Percentiles rank a stretch among this genome's conserved stretches.
phyloP scores from a whole-genome alignment of 208 protist genomes.

The Endotrypanum monterogeii region DNA sequence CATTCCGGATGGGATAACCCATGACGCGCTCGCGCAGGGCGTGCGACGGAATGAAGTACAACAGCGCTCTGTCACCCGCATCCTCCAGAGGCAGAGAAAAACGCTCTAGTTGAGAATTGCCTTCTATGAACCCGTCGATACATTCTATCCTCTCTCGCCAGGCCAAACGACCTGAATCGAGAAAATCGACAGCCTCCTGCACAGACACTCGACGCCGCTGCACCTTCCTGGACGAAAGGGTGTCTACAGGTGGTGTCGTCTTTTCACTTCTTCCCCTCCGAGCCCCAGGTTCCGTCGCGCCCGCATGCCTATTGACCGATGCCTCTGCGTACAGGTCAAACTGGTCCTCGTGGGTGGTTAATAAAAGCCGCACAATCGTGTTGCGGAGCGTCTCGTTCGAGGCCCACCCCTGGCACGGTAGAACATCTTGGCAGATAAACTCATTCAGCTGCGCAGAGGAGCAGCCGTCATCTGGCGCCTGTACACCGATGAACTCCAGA shows the following conservation, averaged over 20 bases:
- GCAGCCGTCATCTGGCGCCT: constrained; percentile 50
- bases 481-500: constrained; percentile 68
- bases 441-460: constrained; percentile 55
- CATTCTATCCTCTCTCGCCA: background rate
- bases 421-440: constrained; percentile 64
- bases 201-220: constrained; percentile 4
- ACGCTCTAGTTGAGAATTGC: background rate
- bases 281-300: background rate
- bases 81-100: background rate
- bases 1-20: constrained; percentile 25
- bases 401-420: constrained; percentile 56
- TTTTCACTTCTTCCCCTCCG: too few species aligned
- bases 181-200: constrained; percentile 10
- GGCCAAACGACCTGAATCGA: constrained; percentile 7
- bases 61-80: background rate
- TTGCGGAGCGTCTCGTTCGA: constrained; percentile 44
- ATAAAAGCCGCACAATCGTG: constrained; percentile 48
- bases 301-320: background rate
- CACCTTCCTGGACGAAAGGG: too few species aligned
- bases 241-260: background rate
- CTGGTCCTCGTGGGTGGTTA: constrained; percentile 13
- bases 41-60: constrained; percentile 15
- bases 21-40: constrained; percentile 28
- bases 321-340: constrained; percentile 6
- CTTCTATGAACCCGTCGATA: background rate